Evolutionary conservation across 768 basidiomycete species (phyloP), one percentile per base, ranked within the genome.

Genomic region (Auriculariales sp.): DNA sequence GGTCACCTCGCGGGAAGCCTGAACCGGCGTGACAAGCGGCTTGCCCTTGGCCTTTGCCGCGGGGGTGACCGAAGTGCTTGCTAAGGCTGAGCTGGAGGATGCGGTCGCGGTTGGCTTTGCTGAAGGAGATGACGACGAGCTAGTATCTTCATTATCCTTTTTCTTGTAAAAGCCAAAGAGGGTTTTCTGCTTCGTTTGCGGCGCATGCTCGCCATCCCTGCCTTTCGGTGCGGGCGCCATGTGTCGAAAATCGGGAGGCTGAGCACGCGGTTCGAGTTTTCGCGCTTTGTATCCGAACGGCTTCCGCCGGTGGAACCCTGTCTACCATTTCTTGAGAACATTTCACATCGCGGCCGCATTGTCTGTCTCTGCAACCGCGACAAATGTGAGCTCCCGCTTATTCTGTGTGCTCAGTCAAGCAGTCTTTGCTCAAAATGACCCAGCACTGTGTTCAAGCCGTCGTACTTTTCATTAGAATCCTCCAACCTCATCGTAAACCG

Each of bases 161-260:
- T 22, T 29, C 5, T 70, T 67, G 28, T 57, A 83, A 64, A 77
- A 88, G 3, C 78, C 74, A 61, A 77, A 78, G 7, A 87, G 69
- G 56, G 79, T 84, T 58, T 84, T 86, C 61, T 87, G 85, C 55
- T 81, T 84, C 63, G 69, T 61, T 12, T 57, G 58, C 59, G 51
- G 48, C 3, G 39, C 27, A 19, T 49, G 50, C 35, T 54, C 46
- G 14, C 31, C 14, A 29, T 54, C 39, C 19, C 27, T 12, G 4
- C 22, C 22, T 24, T 44, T 44, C n/a, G n/a, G n/a, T n/a, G n/a
- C n/a, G 39, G 39, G 39, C 22, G 39, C 14, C 39, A 44, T 44
- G 39, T 9, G 22, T 32, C 9, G 31, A 25, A 25, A 44, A 5
- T n/a, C n/a, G n/a, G n/a, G n/a, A n/a, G n/a, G n/a, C n/a, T n/a